These are phyloP conservation scores for Aspergillus ostianus DNA, from an alignment of 495 filamentous ascomycete genomes.

Conservation along the genomic window DNA sequence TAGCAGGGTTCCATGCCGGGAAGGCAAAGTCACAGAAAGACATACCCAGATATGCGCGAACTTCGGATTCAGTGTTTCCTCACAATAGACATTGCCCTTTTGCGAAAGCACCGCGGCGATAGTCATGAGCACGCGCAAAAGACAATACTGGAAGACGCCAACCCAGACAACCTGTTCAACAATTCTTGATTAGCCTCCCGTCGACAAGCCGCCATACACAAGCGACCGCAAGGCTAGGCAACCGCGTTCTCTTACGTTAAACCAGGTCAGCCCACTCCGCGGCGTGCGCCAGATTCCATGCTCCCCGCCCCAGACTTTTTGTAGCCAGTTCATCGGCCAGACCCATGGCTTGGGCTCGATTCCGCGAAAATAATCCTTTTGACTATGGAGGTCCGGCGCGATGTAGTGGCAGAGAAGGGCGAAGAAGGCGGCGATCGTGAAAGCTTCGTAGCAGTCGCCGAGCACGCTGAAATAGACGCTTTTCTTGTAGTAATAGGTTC, in stretches of 20 bases:
- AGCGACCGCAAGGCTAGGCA: not conserved
- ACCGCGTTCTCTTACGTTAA: slow-evolving; percentile 56
- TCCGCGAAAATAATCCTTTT: slow-evolving; percentile 83
- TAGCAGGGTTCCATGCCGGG: not conserved
- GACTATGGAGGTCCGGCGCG: slow-evolving; percentile 72
- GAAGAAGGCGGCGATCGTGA: slow-evolving; percentile 89
- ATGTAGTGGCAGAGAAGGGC: slow-evolving; percentile 84
- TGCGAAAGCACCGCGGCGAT: slow-evolving; percentile 74
- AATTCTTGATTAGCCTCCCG: slow-evolving; percentile 7
- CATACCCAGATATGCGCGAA: slow-evolving; percentile 84
- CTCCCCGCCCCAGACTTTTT: slow-evolving; percentile 64
- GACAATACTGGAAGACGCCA: slow-evolving; percentile 86
- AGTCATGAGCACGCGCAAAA: slow-evolving; percentile 82
- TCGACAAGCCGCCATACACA: not conserved
- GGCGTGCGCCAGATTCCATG: slow-evolving; percentile 70
- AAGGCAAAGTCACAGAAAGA: not conserved
- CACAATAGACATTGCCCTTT: slow-evolving; percentile 68
- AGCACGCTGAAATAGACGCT: slow-evolving; percentile 80
- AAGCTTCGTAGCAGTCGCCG: slow-evolving; percentile 88
- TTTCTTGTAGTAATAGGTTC: slow-evolving; percentile 73
- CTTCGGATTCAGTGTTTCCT: slow-evolving; percentile 69
- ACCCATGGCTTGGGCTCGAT: slow-evolving; percentile 72
- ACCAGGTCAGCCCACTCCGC: slow-evolving; percentile 86
- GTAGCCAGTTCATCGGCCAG: slow-evolving; percentile 63
- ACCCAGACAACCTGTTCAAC: slow-evolving; percentile 71